Base-by-base conservation (phyloP, 2,329 filamentous ascomycete species). In the Fulvia fulva region DNA sequence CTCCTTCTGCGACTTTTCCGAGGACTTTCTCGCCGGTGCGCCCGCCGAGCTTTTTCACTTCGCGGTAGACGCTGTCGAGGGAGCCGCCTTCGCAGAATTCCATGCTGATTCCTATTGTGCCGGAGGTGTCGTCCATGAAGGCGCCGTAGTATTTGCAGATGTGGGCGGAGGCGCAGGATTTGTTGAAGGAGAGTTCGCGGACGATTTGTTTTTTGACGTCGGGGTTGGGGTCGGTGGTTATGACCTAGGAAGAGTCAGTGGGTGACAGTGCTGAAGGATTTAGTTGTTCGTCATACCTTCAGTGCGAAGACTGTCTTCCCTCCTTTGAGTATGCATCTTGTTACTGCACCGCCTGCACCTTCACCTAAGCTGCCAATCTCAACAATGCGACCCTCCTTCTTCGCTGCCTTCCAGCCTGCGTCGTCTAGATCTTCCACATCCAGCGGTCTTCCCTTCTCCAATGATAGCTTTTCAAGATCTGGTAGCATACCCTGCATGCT, bases 171-270 rank as follows among this genome's bases (percentile, higher is more conserved):
- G 90, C 91, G 73, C 94, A 97, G 65, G 92, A 90, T 76, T 97
- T 97, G 81, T 99, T 99, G 82, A 97, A 99, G 62, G 90, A 90
- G 54, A 99, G 81, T 74, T 99, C 94, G 71, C 94, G 89, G 60
- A 97, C 85, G 68, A 99, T 99, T 76, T 99, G 94, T 74, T 96
- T 97, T 81, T 97, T 97, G 61, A 97, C 91, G 72, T 97, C 93
- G 12, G 94, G 93, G 68, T 99, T 94, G 1, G 94, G 94, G 72
- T 97, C 96, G 32, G 94, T 97, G 2, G 94, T 99, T 72, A 99
- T 99, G 70, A 99, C 89, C 93, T 96, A 62, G 22, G 30, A 19
- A 37, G n/a, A 37, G 55, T 58, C 37, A 63, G 53, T 56, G 1
- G 7, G 28, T 4, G 3, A 34, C 26, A 23, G 9, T 30, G 9